Percentiles rank a stretch among this genome's conserved stretches.
Conservation (phyloP, 2,329 filamentous ascomycete genomes). For the Zymoseptoria ardabiliae region DNA sequence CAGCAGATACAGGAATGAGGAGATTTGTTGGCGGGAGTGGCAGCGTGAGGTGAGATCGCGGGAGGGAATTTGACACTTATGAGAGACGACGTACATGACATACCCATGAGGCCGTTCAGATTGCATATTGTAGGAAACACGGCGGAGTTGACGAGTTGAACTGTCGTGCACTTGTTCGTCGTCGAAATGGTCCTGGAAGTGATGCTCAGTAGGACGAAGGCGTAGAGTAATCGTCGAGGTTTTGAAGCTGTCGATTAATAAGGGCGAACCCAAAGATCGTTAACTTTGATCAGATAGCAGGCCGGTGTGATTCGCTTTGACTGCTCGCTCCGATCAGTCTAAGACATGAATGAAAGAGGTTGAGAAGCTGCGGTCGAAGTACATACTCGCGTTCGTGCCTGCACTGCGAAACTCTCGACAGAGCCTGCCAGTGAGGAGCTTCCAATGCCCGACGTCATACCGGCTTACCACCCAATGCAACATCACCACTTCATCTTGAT, state of each 20-base stretch:
- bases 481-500: background rate
- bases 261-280: background rate
- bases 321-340: background rate
- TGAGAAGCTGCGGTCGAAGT: background rate
- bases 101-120: background rate
- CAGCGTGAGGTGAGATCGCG: background rate
- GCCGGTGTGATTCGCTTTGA: background rate
- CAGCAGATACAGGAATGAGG: slow-evolving; percentile 28
- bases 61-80: background rate
- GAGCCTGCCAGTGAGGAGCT: too few relatives aligned
- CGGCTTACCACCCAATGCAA: background rate
- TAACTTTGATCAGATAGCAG: background rate
- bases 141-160: too few relatives aligned
- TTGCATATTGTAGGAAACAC: background rate
- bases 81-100: background rate
- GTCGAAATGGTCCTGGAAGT: background rate
- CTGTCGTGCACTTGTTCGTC: background rate
- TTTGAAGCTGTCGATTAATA: too few relatives aligned
- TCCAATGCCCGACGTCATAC: background rate
- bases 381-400: background rate
- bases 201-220: background rate
- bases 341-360: background rate
- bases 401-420: background rate
- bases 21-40: slow-evolving; percentile 27
- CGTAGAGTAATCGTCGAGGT: too few relatives aligned